Percentiles rank a stretch among this genome's conserved stretches.
Evolutionary conservation across 225 moss, liverwort and hornwort genomes (phyloP).

Genomic region (Marchantia paleacea): DNA sequence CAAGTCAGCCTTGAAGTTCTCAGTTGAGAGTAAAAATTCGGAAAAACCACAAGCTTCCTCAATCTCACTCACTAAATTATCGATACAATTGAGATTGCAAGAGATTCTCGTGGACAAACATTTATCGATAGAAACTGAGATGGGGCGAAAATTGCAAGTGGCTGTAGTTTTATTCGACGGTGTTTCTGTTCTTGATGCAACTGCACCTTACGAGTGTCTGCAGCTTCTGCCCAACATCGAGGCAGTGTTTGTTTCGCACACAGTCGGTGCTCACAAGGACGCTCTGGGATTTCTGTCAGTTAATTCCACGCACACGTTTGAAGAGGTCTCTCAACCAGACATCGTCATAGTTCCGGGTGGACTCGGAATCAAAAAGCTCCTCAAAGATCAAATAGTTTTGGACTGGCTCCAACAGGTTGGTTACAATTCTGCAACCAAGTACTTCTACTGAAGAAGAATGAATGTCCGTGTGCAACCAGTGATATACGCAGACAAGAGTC

Average conservation of each 20-base stretch:
- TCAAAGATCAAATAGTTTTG: slow-evolving; percentile 52
- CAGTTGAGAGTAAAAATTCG: no score
- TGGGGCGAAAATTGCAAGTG: slow-evolving; percentile 44
- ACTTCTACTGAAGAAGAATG: not conserved
- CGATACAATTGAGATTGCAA: not conserved
- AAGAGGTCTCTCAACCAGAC: slow-evolving; percentile 74
- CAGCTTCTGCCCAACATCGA: slow-evolving; percentile 51
- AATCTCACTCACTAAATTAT: no score
- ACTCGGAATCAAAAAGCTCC: slow-evolving; percentile 31
- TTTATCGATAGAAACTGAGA: not conserved
- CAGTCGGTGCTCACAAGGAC: slow-evolving; percentile 46
- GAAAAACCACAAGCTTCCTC: not conserved
- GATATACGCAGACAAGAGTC: not conserved
- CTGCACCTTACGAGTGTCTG: slow-evolving; percentile 69
- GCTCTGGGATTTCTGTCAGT: slow-evolving; percentile 36
- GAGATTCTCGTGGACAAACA: not conserved
- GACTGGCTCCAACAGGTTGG: slow-evolving; percentile 86
- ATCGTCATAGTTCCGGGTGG: slow-evolving; percentile 75
- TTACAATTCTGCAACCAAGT: slow-evolving; percentile 12
- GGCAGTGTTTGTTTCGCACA: slow-evolving; percentile 70
- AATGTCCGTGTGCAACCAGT: not conserved
- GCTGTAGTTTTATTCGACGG: slow-evolving; percentile 64
- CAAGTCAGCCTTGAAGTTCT: no score
- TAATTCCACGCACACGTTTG: slow-evolving; percentile 60
- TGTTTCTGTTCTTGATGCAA: slow-evolving; percentile 53